Evolutionary conservation across 495 filamentous ascomycete species (phyloP).

Genomic region (Lasiosphaeris hirsuta): DNA sequence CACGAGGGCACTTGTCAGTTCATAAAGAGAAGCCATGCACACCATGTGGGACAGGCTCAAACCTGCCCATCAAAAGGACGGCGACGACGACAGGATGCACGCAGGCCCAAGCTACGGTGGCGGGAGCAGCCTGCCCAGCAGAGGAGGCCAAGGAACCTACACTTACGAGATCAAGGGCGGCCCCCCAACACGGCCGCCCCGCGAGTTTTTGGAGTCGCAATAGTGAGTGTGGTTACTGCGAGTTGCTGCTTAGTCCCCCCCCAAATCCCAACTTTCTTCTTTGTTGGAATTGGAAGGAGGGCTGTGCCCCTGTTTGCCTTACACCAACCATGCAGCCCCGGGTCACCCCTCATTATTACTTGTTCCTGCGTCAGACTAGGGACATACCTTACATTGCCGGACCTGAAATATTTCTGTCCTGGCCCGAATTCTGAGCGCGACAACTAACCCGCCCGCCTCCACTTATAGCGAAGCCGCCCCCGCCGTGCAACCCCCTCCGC

Average conservation of each 20-base stretch:
- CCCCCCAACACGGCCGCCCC: slow-evolving; percentile 26
- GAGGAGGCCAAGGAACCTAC: slow-evolving; percentile 20
- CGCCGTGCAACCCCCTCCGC: slow-evolving; percentile 30
- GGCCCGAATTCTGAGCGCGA: background rate
- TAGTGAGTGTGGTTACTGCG: slow-evolving; percentile 23
- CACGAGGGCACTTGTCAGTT: background rate
- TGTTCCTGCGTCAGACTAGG: slow-evolving; percentile 8
- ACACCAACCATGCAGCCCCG: background rate
- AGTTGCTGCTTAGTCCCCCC: background rate
- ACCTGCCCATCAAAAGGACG: slow-evolving; percentile 9
- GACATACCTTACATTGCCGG: background rate
- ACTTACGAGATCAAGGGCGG: slow-evolving; percentile 32
- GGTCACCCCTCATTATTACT: background rate
- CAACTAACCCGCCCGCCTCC: background rate
- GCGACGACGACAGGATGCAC: slow-evolving; percentile 16
- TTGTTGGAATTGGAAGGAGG: background rate
- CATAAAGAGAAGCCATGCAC: background rate
- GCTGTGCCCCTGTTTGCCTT: slow-evolving; percentile 9
- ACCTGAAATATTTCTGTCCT: background rate
- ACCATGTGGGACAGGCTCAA: slow-evolving; percentile 24
- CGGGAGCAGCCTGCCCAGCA: slow-evolving; percentile 1
- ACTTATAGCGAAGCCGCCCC: slow-evolving; percentile 30
- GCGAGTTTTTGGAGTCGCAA: slow-evolving; percentile 27
- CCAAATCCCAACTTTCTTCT: background rate
- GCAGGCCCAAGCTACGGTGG: slow-evolving; percentile 8